A percentile compares a stretch with the other conserved stretches of the same genome.
These are phyloP conservation scores for Xylariaceae sp. DNA, from an alignment of 2,329 filamentous ascomycete species.

Conservation along the genomic window DNA sequence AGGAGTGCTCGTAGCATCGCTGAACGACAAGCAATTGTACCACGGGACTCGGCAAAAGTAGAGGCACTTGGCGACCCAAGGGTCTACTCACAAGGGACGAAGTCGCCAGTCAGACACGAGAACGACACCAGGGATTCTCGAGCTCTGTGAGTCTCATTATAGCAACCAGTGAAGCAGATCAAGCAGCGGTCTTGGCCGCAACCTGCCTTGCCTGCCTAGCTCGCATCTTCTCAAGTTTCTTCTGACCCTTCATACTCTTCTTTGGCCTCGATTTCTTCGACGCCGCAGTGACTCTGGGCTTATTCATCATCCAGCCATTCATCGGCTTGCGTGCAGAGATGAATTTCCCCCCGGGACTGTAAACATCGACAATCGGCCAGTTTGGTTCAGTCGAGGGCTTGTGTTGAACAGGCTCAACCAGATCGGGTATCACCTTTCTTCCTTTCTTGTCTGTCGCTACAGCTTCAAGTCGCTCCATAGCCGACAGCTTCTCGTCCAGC, in stretches of 20 bases:
- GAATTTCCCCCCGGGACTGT: constrained; percentile 78
- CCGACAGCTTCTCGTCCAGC: constrained; percentile 14
- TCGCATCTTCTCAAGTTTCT: constrained; percentile 46
- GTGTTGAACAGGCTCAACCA: constrained; percentile 8
- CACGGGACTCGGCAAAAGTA: too few relatives aligned
- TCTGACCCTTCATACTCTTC: constrained; percentile 64
- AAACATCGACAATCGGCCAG: constrained; percentile 78
- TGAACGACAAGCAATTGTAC: too few relatives aligned
- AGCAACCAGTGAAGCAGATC: too few relatives aligned
- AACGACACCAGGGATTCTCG: too few relatives aligned
- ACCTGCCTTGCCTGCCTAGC: too few relatives aligned
- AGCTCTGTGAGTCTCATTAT: too few relatives aligned
- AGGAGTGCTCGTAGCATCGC: too few relatives aligned
- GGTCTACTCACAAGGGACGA: too few relatives aligned
- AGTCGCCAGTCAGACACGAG: too few relatives aligned
- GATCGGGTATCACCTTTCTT: constrained; percentile 1
- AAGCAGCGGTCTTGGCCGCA: too few relatives aligned
- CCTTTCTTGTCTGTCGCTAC: constrained; percentile 8
- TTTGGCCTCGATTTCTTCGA: constrained; percentile 56
- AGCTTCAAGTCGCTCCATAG: constrained; percentile 22
- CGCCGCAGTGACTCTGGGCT: constrained; percentile 47
- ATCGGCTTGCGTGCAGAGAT: constrained; percentile 65
- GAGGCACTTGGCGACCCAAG: too few relatives aligned
- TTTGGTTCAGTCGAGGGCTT: constrained; percentile 30
- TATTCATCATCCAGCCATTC: constrained; percentile 64